Evolutionary conservation across 73 alveolate genomes (phyloP), one percentile per base, ranked within the genome.

Genomic region (Paramecium primaurelia): DNA sequence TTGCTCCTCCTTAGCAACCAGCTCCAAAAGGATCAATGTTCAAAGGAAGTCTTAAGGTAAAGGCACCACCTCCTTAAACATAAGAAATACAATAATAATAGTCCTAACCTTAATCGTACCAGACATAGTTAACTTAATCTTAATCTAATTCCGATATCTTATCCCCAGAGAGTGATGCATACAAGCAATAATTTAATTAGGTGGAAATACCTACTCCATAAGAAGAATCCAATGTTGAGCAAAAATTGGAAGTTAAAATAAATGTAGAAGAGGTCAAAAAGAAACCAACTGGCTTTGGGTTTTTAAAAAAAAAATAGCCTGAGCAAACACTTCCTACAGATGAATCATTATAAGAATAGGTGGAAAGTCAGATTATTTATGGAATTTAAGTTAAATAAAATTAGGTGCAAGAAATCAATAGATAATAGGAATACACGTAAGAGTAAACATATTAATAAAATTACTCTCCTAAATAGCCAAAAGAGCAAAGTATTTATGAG

Each of bases 241-340:
- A 37, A 38, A 73, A 73, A 73, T 7, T 73, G 1, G 88, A 75
- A 75, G 60, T 75, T n/a, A 75, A 75, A 80, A 8, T 42, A 9
- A 80, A 47, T 80, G 91, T 47, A 18, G 91, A 80, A 11, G 91
- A 80, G 26, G 77, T 80, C 36, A 42, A 80, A 49, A 40, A 40
- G 36, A 80, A 80, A 18, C 91, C 91, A 22, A 80, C 47, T 44
- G 91, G 77, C 30, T 80, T 80, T 80, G 91, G 91, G 11, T 80
- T 80, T 26, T 42, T 80, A 20, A 80, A 80, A 25, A 80, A 80
- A 44, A 80, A 80, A 36, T 45, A 80, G 49, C 47, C 71, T 20
- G 47, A 80, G 11, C 38, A 40, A 47, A 10, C 73, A 26, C 42
- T 34, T 30, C 59, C 32, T 9, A 42, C 71, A 26, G 73, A 80